Evolutionary conservation across 306 rosid genomes (phyloP).

Genomic region (Boehmeria nivea): DNA sequence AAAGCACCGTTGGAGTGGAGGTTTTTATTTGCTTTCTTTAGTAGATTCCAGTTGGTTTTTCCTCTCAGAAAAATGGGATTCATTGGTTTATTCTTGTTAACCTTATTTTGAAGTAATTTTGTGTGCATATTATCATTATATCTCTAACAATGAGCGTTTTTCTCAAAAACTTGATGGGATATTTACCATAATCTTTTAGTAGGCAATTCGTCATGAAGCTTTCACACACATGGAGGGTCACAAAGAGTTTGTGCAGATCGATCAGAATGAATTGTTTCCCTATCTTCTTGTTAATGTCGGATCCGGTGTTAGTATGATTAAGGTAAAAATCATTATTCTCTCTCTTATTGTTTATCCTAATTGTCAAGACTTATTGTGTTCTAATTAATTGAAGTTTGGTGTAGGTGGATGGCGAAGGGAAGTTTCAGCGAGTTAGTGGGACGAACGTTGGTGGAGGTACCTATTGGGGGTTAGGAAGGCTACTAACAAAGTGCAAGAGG

Average conservation of each 20-base stretch:
- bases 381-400: constrained; percentile 17
- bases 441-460: constrained; percentile 99
- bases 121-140: constrained; percentile 7
- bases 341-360: constrained; percentile 2
- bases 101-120: not conserved
- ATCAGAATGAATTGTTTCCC: constrained; percentile 81
- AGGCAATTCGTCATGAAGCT: constrained; percentile 99
- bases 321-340: constrained; percentile 44
- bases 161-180: constrained; percentile 30
- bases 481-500: constrained; percentile 97
- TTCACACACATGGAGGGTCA: constrained; percentile 98
- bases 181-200: constrained; percentile 52
- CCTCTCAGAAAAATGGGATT: too few relatives aligned
- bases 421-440: constrained; percentile 92
- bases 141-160: not conserved
- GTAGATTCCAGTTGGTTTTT: too few relatives aligned
- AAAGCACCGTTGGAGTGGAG: too few relatives aligned
- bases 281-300: constrained; percentile 97
- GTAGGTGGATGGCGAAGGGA: constrained; percentile 97
- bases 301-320: constrained; percentile 97
- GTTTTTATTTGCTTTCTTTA: too few relatives aligned
- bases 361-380: constrained; percentile 20
- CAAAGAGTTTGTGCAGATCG: constrained; percentile 93
- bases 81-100: not conserved
- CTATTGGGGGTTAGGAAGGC: constrained; percentile 96